These are phyloP conservation scores for Amanita phalloides DNA, from an alignment of 768 basidiomycete species.

Conservation along the genomic window DNA sequence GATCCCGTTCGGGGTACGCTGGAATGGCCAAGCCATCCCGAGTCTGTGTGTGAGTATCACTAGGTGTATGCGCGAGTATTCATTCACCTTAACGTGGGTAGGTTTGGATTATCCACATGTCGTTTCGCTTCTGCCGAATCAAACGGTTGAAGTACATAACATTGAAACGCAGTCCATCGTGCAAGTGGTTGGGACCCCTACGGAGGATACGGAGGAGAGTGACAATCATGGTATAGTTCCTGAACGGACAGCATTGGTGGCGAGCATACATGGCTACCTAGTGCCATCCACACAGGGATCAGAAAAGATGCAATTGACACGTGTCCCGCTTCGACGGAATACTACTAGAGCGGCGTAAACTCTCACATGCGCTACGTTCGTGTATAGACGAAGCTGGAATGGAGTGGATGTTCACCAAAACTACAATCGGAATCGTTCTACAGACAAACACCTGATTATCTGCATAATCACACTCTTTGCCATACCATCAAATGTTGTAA, in stretches of 20 bases:
- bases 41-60: slow-evolving; percentile 53
- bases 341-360: too few species aligned
- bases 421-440: too few species aligned
- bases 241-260: slow-evolving; percentile 23
- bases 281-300: slow-evolving; percentile 39
- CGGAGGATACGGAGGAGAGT: too few species aligned
- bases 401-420: too few species aligned
- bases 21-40: slow-evolving; percentile 75
- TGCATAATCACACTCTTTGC: slow-evolving; percentile 21
- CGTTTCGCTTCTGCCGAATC: slow-evolving; percentile 67
- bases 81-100: slow-evolving; percentile 15
- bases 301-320: slow-evolving; percentile 27
- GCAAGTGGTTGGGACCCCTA: slow-evolving; percentile 39
- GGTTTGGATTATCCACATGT: slow-evolving; percentile 79
- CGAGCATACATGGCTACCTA: slow-evolving; percentile 33
- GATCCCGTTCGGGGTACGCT: slow-evolving; percentile 88
- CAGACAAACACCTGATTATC: too few species aligned
- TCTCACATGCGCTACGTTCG: too few species aligned
- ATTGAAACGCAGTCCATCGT: slow-evolving; percentile 62
- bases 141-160: slow-evolving; percentile 73
- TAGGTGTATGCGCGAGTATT: background rate
- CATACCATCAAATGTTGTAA: slow-evolving; percentile 46
- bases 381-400: too few species aligned
- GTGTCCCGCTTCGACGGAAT: background rate
- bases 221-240: slow-evolving; percentile 6